A percentile compares a stretch with the other conserved stretches of the same genome.
These are phyloP conservation scores for Kurtzmaniella fragi DNA, from an alignment of 805 yeast genomes.

Conservation along the genomic window DNA sequence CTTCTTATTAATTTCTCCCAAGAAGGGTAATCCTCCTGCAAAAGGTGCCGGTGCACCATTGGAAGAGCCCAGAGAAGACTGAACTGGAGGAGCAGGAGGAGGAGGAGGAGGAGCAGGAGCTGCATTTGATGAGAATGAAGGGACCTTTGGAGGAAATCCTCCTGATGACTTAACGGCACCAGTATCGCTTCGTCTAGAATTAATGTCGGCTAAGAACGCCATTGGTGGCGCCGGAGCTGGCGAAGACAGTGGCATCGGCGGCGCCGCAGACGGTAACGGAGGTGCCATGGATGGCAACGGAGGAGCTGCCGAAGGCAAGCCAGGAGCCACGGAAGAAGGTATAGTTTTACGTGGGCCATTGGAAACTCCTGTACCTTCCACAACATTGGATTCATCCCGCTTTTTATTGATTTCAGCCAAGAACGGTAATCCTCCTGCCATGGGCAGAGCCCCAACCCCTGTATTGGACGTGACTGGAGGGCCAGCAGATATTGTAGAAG, in stretches of 20 bases:
- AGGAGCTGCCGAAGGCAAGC: slow-evolving; percentile 10
- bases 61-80: slow-evolving; percentile 1
- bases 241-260: too few relatives aligned
- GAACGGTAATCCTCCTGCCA: slow-evolving; percentile 48
- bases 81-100: slow-evolving; percentile 6
- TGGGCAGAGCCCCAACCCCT: slow-evolving; percentile 2
- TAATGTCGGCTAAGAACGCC: slow-evolving; percentile 1
- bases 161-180: slow-evolving; percentile 14
- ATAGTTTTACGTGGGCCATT: slow-evolving; percentile 3
- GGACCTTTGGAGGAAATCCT: slow-evolving; percentile 1
- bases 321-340: slow-evolving; percentile 15
- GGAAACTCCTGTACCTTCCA: slow-evolving; percentile 25
- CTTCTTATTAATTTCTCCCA: slow-evolving; percentile 10
- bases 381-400: slow-evolving; percentile 46
- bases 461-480: slow-evolving; percentile 10
- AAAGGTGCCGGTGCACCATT: slow-evolving; percentile 12
- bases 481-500: slow-evolving; percentile 4
- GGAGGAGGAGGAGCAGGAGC: slow-evolving; percentile 13
- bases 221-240: slow-evolving; percentile 11
- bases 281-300: slow-evolving; percentile 14
- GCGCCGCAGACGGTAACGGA: not conserved
- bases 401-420: slow-evolving; percentile 54
- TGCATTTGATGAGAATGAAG: slow-evolving; percentile 7
- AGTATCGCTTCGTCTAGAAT: slow-evolving; percentile 19
- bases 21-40: slow-evolving; percentile 6